A percentile compares a stretch with the other conserved stretches of the same genome.
Conservation (phyloP, 352 stramenopile species). For the Thraustotheca clavata region DNA sequence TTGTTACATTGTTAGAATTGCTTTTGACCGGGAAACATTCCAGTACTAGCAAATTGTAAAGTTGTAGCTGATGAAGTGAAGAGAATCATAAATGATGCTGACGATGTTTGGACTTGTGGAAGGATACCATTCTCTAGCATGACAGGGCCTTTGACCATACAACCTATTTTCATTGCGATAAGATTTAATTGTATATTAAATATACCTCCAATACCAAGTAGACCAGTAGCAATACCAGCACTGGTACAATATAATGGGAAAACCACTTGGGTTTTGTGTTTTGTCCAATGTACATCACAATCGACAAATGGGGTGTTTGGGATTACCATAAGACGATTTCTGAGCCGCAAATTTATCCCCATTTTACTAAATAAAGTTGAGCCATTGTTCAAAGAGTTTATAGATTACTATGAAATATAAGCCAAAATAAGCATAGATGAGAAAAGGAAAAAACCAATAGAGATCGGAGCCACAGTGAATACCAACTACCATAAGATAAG, state of each 20-base stretch:
- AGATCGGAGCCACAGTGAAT: constrained; percentile 86
- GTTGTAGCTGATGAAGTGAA: constrained; percentile 93
- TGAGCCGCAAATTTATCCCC: constrained; percentile 45
- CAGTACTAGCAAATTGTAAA: constrained; percentile 73
- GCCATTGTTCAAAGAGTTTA: background rate
- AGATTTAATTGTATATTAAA: background rate
- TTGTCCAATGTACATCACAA: constrained; percentile 94
- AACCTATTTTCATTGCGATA: constrained; percentile 29
- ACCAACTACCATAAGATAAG: constrained; percentile 48
- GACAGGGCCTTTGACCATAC: constrained; percentile 95
- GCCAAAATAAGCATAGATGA: constrained; percentile 50
- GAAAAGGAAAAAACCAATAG: constrained; percentile 89
- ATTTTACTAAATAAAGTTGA: constrained; percentile 49
- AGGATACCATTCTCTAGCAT: constrained; percentile 97
- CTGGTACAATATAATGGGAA: constrained; percentile 91
- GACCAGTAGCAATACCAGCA: constrained; percentile 90
- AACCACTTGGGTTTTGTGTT: constrained; percentile 59
- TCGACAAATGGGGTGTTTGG: constrained; percentile 72
- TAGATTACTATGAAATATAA: constrained; percentile 15
- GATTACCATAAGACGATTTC: constrained; percentile 65
- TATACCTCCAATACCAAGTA: constrained; percentile 90
- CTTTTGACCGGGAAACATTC: constrained; percentile 56
- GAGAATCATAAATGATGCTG: constrained; percentile 87
- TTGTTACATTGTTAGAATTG: constrained; percentile 59
- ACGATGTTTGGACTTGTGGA: constrained; percentile 79